Conservation (phyloP, 805 yeast genomes). For the Saccharomycopsis sp. region DNA sequence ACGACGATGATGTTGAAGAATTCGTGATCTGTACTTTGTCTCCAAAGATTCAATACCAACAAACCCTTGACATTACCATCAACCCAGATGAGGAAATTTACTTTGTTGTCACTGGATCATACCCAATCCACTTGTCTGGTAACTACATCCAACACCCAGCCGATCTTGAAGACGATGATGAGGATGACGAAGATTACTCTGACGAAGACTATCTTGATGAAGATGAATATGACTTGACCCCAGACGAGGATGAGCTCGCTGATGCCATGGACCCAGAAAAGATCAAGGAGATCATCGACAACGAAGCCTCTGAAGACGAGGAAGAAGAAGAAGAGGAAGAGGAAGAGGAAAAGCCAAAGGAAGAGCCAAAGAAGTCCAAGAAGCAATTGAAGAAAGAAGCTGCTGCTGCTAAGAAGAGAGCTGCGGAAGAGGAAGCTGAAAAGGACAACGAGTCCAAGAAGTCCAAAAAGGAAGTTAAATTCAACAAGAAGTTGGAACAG, state of each 20-base stretch:
- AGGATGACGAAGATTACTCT: conserved; percentile 41
- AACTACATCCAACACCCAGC: conserved; percentile 95
- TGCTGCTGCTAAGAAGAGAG: conserved; percentile 19
- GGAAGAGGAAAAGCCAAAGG: conserved; percentile 51
- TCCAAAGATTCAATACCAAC: conserved; percentile 82
- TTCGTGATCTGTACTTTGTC: conserved; percentile 83
- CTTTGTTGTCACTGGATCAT: conserved; percentile 94
- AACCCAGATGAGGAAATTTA: conserved; percentile 89
- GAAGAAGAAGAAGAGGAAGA: conserved; percentile 28
- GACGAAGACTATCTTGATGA: conserved; percentile 34
- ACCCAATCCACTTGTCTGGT: conserved; percentile 87
- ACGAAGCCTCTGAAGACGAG: conserved; percentile 32
- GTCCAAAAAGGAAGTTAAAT: conserved; percentile 55
- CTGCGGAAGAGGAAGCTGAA: conserved; percentile 10
- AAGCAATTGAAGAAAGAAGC: conserved; percentile 29
- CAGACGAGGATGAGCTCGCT: conserved; percentile 66
- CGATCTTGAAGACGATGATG: conserved; percentile 58
- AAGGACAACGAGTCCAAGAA: conserved; percentile 16
- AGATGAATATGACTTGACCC: conserved; percentile 62
- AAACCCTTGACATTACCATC: conserved; percentile 82
- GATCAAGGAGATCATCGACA: conserved; percentile 66
- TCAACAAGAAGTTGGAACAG: conserved; percentile 86
- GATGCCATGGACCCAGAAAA: conserved; percentile 61
- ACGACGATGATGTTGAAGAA: conserved; percentile 76
- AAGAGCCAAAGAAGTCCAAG: conserved; percentile 25